Percentiles rank a stretch among this genome's conserved stretches.
Evolutionary conservation across 106 monocot species (phyloP).

Genomic region (Dendrobium officinale): DNA sequence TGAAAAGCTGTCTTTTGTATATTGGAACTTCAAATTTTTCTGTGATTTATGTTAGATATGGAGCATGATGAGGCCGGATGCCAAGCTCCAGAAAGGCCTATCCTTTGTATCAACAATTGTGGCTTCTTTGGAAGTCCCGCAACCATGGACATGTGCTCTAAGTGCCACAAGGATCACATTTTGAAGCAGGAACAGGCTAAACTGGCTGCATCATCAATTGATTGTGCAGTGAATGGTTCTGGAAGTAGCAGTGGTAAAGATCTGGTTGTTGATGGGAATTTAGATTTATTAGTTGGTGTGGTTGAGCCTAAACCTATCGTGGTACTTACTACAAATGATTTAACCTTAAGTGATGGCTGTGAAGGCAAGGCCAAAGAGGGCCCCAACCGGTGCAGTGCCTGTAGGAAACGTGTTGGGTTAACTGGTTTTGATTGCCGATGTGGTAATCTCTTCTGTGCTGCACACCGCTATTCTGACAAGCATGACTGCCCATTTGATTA

Average conservation of each 20-base stretch:
- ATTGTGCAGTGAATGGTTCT: slow-evolving; percentile 30
- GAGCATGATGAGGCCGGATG: slow-evolving; percentile 64
- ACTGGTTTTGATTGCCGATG: slow-evolving; percentile 57
- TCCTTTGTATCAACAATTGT: slow-evolving; percentile 68
- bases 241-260: slow-evolving; percentile 19
- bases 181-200: slow-evolving; percentile 40
- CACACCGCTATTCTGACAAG: slow-evolving; percentile 47
- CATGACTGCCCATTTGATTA: slow-evolving; percentile 56
- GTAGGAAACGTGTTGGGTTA: slow-evolving; percentile 40
- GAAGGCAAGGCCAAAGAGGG: slow-evolving; percentile 26
- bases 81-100: slow-evolving; percentile 48
- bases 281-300: slow-evolving; percentile 9
- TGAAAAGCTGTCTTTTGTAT: background rate
- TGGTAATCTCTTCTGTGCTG: slow-evolving; percentile 42
- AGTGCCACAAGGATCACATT: slow-evolving; percentile 55
- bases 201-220: slow-evolving; percentile 32
- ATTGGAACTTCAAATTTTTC: background rate
- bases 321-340: slow-evolving; percentile 8
- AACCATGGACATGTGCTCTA: slow-evolving; percentile 76
- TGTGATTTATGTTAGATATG: slow-evolving; percentile 21
- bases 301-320: slow-evolving; percentile 11
- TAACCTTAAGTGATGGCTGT: background rate
- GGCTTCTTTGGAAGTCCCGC: slow-evolving; percentile 66
- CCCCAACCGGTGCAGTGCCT: slow-evolving; percentile 36
- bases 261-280: slow-evolving; percentile 1